Evolutionary conservation across 2,329 filamentous ascomycete genomes (phyloP).

Genomic region (Calonectria leucothoes): DNA sequence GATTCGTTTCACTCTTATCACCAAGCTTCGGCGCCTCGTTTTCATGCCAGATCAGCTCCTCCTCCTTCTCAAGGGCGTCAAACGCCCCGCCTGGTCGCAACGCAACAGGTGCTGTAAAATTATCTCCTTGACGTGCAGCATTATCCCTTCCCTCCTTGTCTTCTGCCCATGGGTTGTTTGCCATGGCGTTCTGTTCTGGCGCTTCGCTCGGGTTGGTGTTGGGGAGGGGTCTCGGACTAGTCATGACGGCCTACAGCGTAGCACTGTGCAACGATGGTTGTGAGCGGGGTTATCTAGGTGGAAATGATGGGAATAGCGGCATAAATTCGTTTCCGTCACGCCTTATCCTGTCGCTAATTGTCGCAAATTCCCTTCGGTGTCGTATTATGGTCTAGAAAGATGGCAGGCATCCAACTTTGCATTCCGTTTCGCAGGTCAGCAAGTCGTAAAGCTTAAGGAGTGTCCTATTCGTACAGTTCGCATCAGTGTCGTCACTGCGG

Average conservation of each 20-base stretch:
- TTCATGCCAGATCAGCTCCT: slow-evolving; percentile 48
- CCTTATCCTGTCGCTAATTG: background rate
- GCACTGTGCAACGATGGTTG: slow-evolving; percentile 23
- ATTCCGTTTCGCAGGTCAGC: background rate
- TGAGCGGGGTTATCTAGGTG: slow-evolving; percentile 25
- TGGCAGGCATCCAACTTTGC: background rate
- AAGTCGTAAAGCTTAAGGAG: background rate
- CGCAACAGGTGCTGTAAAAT: slow-evolving; percentile 40
- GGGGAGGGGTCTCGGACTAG: slow-evolving; percentile 18
- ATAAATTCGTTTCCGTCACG: slow-evolving; percentile 7
- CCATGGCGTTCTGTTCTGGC: slow-evolving; percentile 22
- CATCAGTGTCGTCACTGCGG: slow-evolving; percentile 42
- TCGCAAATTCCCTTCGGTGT: background rate
- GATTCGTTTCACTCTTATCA: slow-evolving; percentile 60
- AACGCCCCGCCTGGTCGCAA: slow-evolving; percentile 47
- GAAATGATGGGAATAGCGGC: slow-evolving; percentile 16
- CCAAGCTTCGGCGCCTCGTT: slow-evolving; percentile 16
- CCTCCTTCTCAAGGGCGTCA: slow-evolving; percentile 35
- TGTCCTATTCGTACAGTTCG: slow-evolving; percentile 11
- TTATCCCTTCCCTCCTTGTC: slow-evolving; percentile 40
- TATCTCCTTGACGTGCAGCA: slow-evolving; percentile 27
- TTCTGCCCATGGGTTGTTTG: slow-evolving; percentile 41
- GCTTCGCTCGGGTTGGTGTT: slow-evolving; percentile 13
- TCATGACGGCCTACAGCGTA: slow-evolving; percentile 20
- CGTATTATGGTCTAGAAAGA: background rate